Base-by-base conservation (phyloP, 2,329 filamentous ascomycete species). In the Hymenoscyphus linearis region DNA sequence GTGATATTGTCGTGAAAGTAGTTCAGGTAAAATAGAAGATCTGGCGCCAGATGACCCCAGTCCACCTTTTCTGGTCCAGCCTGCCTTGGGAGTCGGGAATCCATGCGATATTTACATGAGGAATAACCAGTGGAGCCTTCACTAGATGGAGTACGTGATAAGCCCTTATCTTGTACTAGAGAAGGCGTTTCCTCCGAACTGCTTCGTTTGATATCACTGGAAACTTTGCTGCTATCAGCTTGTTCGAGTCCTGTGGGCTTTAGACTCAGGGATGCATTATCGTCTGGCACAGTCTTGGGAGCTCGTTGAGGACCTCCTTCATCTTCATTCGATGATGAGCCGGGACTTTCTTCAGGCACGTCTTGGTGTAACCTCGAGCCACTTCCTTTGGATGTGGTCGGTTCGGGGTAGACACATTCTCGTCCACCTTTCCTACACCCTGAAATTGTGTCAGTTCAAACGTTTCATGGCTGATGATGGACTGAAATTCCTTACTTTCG, bases 381-480 rank as follows among this genome's bases (percentile, higher is more conserved):
- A 50, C 44, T 10, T 10, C 18, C 18, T 22, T 50, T 50, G 22
- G 77, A 69, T 10, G 76, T 73, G 54, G 84, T 77, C 34, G 86
- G 79, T 55, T 93, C 91, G 2, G 95, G 93, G 73, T 97, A 99
- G 62, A 89, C 81, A 74, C 95, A 99, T 66, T 96, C 91, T 76
- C 95, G 85, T 68, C 87, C 90, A 56, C 93, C 95, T 76, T 98
- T 99, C 68, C 86, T 88, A 75, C 95, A 99, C 70, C 93, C 92
- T 89, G 57, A 53, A 10, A 27, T 31, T 22, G 36, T 14, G 53
- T 62, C 26, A 60, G 25, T 56, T 59, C 44, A 69, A 75, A 64
- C 74, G 13, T 31, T 52, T 44, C 59, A 25, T 18, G 55, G 18
- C 27, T 37, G 16, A 55, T 55, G 13, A 26, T 47, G 52, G 40